Evolutionary conservation across 176 grass and related monocot species (phyloP).

Genomic region (Carex parvula): DNA sequence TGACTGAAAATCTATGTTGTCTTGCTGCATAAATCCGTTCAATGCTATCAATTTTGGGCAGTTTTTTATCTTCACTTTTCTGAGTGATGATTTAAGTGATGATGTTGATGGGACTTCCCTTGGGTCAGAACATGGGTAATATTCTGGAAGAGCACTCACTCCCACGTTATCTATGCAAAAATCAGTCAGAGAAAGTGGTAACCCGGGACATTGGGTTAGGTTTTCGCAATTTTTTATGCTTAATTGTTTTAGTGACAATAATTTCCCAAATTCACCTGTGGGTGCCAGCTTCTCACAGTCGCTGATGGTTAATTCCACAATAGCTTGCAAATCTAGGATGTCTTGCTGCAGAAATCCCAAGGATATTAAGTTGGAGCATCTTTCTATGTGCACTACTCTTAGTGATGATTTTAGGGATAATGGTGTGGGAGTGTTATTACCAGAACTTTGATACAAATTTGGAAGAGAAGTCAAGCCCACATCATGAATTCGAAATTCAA

Average conservation of each 20-base stretch:
- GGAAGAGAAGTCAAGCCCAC: slow-evolving; percentile 30
- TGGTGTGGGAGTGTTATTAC: background rate
- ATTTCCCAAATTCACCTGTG: too few relatives aligned
- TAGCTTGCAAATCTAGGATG: background rate
- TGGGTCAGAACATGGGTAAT: background rate
- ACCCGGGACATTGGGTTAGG: background rate
- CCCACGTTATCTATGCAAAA: background rate
- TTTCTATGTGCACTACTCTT: background rate
- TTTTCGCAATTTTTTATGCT: background rate
- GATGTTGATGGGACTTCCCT: background rate
- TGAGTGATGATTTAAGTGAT: background rate
- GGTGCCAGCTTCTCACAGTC: background rate
- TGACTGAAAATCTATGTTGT: background rate
- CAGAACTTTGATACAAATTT: background rate
- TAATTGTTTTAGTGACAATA: too few relatives aligned
- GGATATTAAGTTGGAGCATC: slow-evolving; percentile 2
- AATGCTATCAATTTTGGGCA: background rate
- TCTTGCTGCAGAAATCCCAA: slow-evolving; percentile 13
- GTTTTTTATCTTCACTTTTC: background rate
- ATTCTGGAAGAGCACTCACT: background rate
- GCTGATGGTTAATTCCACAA: background rate
- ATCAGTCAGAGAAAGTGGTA: background rate
- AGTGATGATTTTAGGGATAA: background rate
- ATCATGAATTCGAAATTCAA: background rate
- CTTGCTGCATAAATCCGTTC: slow-evolving; percentile 9